Percentiles rank a stretch among this genome's conserved stretches.
phyloP scores from a whole-genome alignment of 345 rosid genomes.

The Rubroshorea leprosula region DNA sequence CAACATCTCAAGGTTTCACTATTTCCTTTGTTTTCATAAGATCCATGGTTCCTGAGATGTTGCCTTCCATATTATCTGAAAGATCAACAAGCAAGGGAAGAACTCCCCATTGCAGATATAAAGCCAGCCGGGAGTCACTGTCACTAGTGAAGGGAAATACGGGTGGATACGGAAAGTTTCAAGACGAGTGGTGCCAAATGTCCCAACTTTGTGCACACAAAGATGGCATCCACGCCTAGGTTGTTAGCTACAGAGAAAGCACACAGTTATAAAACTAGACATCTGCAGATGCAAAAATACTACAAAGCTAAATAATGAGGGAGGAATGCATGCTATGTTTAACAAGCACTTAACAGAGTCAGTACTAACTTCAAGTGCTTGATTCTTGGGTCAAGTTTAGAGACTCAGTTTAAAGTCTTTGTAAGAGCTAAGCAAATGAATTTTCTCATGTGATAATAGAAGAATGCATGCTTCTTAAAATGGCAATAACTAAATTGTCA shows the following conservation, averaged over 20 bases:
- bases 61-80: constrained; percentile 52
- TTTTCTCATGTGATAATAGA: too few relatives aligned
- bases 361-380: too few relatives aligned
- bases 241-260: constrained; percentile 46
- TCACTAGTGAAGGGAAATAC: constrained; percentile 54
- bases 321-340: too few relatives aligned
- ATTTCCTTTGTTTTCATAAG: constrained; percentile 46
- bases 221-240: constrained; percentile 60
- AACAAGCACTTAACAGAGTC: too few relatives aligned
- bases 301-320: too few relatives aligned
- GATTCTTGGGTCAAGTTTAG: too few relatives aligned
- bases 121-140: constrained; percentile 41
- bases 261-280: not conserved
- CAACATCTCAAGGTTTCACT: constrained; percentile 37
- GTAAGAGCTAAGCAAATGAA: too few relatives aligned
- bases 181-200: constrained; percentile 67
- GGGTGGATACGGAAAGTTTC: constrained; percentile 67
- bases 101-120: constrained; percentile 73
- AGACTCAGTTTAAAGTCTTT: too few relatives aligned
- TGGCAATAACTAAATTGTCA: too few relatives aligned
- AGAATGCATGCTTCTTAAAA: too few relatives aligned
- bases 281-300: not conserved
- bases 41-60: constrained; percentile 35
- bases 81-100: constrained; percentile 38
- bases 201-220: constrained; percentile 62